Base-by-base conservation (phyloP, 2,329 filamentous ascomycete species). In the Arachnopeziza araneosa region DNA sequence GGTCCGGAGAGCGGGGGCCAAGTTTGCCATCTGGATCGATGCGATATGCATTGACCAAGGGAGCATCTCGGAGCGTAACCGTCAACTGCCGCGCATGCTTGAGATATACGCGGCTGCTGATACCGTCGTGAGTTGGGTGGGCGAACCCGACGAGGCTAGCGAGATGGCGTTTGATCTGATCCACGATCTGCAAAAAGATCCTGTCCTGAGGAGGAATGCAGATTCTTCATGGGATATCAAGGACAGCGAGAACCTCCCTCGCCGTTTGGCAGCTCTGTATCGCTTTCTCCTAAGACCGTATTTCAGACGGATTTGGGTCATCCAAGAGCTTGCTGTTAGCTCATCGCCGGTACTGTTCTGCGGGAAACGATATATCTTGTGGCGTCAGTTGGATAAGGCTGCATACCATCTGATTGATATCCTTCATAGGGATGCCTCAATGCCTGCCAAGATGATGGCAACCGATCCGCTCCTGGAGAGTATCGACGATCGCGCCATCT, bases 301-400 rank as follows among this genome's bases (percentile, higher is more conserved):
- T 24, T 63, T 63, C 24, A 53, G 54, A 4, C 67, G 73, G 1
- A 67, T 73, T 0, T 77, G 75, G 75, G 71, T 77, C 1, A 69
- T 77, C 0, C 75, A 77, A 60, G 75, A 77, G 58, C 21, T 63
- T 21, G 58, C 57, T 30, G 26, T 30, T 4, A 30, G 26, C 26
- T 30, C 26, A 30, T 30, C 26, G 26, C 26, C 26, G 9, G 9
- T 9, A 30, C 26, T 32, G 59, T 59, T 7, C 23, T 62, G 19
- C 55, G 59, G 24, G n/a, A 51, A 30, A 30, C 26, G 26, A 4
- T 30, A 30, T 30, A 30, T 30, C 26, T 9, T 9, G 26, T 30
- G 26, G 26, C 26, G 26, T 30, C 26, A 30, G 26, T 30, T 30
- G 9, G 26, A 30, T 30, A 30, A 5, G 26, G 26, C 5, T 9